Conservation (phyloP, 805 yeast species). For the Sungouiozyma intestinalis region DNA sequence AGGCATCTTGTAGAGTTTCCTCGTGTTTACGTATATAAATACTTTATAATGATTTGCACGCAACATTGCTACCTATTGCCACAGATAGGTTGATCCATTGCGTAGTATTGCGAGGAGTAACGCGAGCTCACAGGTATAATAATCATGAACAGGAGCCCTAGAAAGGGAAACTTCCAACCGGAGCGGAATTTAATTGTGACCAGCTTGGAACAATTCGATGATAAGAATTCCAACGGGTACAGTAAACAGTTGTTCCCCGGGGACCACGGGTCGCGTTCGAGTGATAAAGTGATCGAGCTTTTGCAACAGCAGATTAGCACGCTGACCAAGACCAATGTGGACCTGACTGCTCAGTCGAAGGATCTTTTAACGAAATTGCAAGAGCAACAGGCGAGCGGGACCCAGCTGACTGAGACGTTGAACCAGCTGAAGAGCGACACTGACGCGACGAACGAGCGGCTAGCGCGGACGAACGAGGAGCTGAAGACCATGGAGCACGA, state of each 20-base stretch:
- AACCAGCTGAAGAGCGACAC: constrained; percentile 69
- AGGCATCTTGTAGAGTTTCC: too few species aligned
- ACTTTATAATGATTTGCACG: not conserved
- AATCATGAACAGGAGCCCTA: not conserved
- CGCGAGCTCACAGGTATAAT: not conserved
- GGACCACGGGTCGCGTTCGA: not conserved
- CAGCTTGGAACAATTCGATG: not conserved
- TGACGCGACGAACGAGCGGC: constrained; percentile 50
- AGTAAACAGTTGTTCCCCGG: not conserved
- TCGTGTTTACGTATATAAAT: not conserved
- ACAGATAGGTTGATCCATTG: not conserved
- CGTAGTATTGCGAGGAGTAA: not conserved
- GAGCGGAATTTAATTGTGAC: not conserved
- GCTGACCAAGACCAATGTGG: constrained; percentile 33
- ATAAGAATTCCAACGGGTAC: not conserved
- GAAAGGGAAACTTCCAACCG: not conserved
- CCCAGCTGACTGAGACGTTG: constrained; percentile 40
- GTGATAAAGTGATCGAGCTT: constrained; percentile 31
- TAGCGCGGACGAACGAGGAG: constrained; percentile 38
- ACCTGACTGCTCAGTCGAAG: constrained; percentile 31
- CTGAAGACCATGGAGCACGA: constrained; percentile 53
- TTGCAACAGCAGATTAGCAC: constrained; percentile 42
- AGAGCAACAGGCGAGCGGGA: constrained; percentile 31
- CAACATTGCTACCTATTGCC: not conserved
- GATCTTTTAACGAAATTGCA: constrained; percentile 46